Percentiles rank a stretch among this genome's conserved stretches.
These are phyloP conservation scores for Cylindrotheca closterium DNA, from an alignment of 108 stramenopile species.

Conservation along the genomic window DNA sequence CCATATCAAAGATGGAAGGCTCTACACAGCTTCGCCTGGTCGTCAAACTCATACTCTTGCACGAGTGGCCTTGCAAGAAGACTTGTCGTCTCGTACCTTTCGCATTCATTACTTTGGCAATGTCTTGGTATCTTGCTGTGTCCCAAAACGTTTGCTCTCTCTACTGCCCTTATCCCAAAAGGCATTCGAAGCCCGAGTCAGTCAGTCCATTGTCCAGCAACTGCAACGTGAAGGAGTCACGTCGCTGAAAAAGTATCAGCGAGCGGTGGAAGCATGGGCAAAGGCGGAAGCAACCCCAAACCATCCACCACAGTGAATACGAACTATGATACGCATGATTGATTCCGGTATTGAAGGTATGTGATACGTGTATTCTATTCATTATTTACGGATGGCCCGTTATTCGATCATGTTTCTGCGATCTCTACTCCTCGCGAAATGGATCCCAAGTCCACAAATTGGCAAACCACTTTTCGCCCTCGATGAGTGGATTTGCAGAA, in stretches of 20 bases:
- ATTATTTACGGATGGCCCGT: too few relatives aligned
- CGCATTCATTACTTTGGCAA: constrained; percentile 20
- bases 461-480: constrained; percentile 59
- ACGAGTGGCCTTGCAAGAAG: constrained; percentile 22
- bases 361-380: too few relatives aligned
- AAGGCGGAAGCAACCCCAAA: too few relatives aligned
- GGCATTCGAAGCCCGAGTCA: constrained; percentile 16
- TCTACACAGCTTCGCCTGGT: neutral
- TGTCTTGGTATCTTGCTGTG: constrained; percentile 9
- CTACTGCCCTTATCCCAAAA: constrained; percentile 24
- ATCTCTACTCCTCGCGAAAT: constrained; percentile 4
- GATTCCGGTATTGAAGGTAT: too few relatives aligned
- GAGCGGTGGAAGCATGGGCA: constrained; percentile 10
- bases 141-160: constrained; percentile 18
- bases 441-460: constrained; percentile 61
- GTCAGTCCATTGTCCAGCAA: constrained; percentile 26
- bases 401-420: too few relatives aligned
- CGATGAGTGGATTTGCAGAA: constrained; percentile 55
- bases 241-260: constrained; percentile 19
- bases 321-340: too few relatives aligned
- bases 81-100: neutral
- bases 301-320: too few relatives aligned
- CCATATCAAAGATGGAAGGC: neutral
- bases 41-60: constrained; percentile 15
- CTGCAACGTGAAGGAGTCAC: constrained; percentile 20